phyloP scores from a whole-genome alignment of 805 yeast genomes.

The Monosporozyma siamensis region DNA sequence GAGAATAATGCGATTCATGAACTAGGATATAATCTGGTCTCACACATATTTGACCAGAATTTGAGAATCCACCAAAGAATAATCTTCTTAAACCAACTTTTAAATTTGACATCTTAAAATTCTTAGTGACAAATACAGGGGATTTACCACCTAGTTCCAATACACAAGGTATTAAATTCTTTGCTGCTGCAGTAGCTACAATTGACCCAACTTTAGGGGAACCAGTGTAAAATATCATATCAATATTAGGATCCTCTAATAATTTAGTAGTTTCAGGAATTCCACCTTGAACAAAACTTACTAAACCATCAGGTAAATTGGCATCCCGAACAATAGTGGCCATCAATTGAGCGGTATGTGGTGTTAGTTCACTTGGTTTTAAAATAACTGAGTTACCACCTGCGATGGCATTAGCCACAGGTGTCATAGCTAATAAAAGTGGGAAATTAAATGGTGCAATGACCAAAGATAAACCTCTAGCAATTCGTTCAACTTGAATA shows the following conservation, averaged over 20 bases:
- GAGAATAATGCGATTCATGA: conserved; percentile 47
- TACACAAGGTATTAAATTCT: conserved; percentile 67
- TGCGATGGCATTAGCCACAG: conserved; percentile 72
- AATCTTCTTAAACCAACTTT: conserved; percentile 48
- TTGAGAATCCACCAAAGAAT: conserved; percentile 68
- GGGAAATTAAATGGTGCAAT: conserved; percentile 42
- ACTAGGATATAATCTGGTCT: conserved; percentile 77
- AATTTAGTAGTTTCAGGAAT: conserved; percentile 51
- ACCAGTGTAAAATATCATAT: conserved; percentile 83
- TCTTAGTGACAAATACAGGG: conserved; percentile 62
- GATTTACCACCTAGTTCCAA: conserved; percentile 91
- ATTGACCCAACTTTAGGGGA: conserved; percentile 65
- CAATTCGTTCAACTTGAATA: conserved; percentile 31
- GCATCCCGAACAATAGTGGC: conserved; percentile 45
- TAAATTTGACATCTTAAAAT: conserved; percentile 37
- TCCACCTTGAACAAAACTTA: conserved; percentile 66
- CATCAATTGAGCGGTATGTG: conserved; percentile 48
- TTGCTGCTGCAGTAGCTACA: conserved; percentile 75
- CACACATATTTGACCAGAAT: conserved; percentile 87
- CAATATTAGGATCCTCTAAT: conserved; percentile 52
- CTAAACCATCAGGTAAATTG: conserved; percentile 42
- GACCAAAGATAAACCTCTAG: conserved; percentile 61
- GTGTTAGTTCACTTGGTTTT: conserved; percentile 69
- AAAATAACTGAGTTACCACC: conserved; percentile 75
- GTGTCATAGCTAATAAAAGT: conserved; percentile 47